phyloP scores from a whole-genome alignment of 352 stramenopile genomes.

The Pythium utonaiense region DNA sequence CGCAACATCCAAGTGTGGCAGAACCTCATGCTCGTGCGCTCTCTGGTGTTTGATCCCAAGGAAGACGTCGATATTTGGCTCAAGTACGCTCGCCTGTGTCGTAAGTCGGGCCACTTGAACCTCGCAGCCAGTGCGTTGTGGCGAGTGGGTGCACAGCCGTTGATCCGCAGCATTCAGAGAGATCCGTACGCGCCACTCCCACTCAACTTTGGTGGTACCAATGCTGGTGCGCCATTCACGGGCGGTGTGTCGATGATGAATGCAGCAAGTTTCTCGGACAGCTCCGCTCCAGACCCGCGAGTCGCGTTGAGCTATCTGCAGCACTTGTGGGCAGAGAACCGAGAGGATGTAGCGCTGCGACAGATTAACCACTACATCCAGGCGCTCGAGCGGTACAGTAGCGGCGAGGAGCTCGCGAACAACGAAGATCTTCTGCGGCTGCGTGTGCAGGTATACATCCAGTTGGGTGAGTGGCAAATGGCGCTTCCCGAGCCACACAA shows the following conservation, averaged over 20 bases:
- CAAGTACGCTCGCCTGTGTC: conserved; percentile 91
- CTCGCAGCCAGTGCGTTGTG: conserved; percentile 79
- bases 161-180: conserved; percentile 74
- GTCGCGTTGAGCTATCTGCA: conserved; percentile 81
- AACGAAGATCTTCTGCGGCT: conserved; percentile 68
- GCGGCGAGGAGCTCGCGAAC: conserved; percentile 32
- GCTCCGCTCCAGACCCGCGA: conserved; percentile 63
- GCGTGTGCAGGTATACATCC: conserved; percentile 84
- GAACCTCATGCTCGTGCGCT: conserved; percentile 94
- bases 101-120: conserved; percentile 88
- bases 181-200: conserved; percentile 62
- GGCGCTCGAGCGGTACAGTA: conserved; percentile 62
- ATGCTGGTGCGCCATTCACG: conserved; percentile 16
- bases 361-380: conserved; percentile 86
- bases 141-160: conserved; percentile 74
- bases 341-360: conserved; percentile 76
- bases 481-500: conserved; percentile 66
- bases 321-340: conserved; percentile 80
- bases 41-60: conserved; percentile 85
- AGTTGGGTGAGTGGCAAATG: conserved; percentile 85
- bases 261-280: conserved; percentile 51
- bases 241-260: conserved; percentile 6
- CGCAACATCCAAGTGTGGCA: conserved; percentile 93
- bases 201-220: conserved; percentile 63
- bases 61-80: conserved; percentile 94